Conservation (phyloP, 2,329 filamentous ascomycete genomes). For the Thielaviopsis punctulata region DNA sequence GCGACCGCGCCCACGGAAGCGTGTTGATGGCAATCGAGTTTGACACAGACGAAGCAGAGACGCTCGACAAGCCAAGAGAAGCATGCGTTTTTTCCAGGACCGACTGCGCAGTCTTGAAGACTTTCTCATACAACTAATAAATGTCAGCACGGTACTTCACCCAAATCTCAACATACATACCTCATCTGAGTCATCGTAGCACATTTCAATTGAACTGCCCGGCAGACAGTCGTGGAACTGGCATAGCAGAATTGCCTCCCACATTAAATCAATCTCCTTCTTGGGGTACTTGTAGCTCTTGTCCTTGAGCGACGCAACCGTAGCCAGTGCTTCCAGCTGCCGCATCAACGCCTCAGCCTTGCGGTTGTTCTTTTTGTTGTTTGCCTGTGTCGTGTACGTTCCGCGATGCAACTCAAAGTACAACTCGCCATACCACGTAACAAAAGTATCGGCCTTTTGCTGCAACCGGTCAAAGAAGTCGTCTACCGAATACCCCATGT, state of each 20-base stretch:
- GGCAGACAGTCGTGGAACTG: slow-evolving; percentile 97
- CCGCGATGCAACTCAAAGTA: slow-evolving; percentile 97
- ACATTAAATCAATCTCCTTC: slow-evolving; percentile 85
- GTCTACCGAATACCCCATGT: slow-evolving; percentile 79
- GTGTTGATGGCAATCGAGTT: slow-evolving; percentile 60
- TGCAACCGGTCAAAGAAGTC: slow-evolving; percentile 83
- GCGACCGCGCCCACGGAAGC: slow-evolving; percentile 66
- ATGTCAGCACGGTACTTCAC: slow-evolving; percentile 14
- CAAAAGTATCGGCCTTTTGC: slow-evolving; percentile 59
- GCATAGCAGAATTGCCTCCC: slow-evolving; percentile 79
- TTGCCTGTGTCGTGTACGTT: slow-evolving; percentile 92
- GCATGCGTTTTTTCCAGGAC: slow-evolving; percentile 53
- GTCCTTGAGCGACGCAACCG: slow-evolving; percentile 60
- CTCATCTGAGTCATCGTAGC: slow-evolving; percentile 86
- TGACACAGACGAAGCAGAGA: slow-evolving; percentile 23
- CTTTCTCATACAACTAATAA: slow-evolving; percentile 54
- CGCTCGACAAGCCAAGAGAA: slow-evolving; percentile 43
- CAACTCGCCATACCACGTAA: slow-evolving; percentile 94
- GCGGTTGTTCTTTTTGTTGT: slow-evolving; percentile 92
- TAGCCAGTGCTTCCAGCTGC: slow-evolving; percentile 76
- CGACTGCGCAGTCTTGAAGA: slow-evolving; percentile 61
- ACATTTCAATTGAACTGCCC: slow-evolving; percentile 93
- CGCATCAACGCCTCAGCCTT: slow-evolving; percentile 70
- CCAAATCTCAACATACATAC: slow-evolving; percentile 26
- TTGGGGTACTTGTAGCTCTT: slow-evolving; percentile 78